Base-by-base conservation (phyloP, 2,329 filamentous ascomycete species). In the Aspergillus felis region DNA sequence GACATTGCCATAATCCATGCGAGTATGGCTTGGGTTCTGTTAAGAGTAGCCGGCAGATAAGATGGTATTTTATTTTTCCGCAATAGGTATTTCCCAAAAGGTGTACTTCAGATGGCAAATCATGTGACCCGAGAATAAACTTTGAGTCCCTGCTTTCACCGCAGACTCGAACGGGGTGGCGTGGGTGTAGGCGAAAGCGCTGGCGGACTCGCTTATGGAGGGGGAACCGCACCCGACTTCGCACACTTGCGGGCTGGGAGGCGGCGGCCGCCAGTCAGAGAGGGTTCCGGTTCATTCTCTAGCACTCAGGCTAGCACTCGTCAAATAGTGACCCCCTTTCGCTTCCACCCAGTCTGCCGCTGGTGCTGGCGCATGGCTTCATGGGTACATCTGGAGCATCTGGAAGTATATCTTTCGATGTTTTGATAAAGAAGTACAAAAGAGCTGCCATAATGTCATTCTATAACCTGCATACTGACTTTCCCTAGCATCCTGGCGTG, bases 281-380 rank as follows among this genome's bases (percentile, higher is more conserved):
- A 10, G 48, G 29, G 8, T 59, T 64, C 69, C 68, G 69, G 66
- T 62, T 71, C 66, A 70, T 72, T 73, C 64, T 69, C 66, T 69
- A 66, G 69, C 66, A 69, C 69, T 62, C 67, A 71, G 53, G 55
- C 69, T 70, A 69, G 57, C 51, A n/a, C 46, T 57, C 50, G 58
- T 64, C 61, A 56, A 57, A 41, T 9, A 48, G 35, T 29, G 50
- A 64, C 68, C 69, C 42, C 64, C 64, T 71, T 62, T 70, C 69
- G 71, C 70, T 61, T 57, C 56, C 70, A 73, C 71, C 64, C 71
- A 72, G 61, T 66, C 47, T 53, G 38, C 50, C 57, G 60, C 53
- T 62, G 62, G 61, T 35, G 32, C 32, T 62, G 54, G 48, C 44
- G 56, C 58, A 61, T 59, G 24, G 44, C 44, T 47, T 47, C 44